Evolutionary conservation across 2,329 filamentous ascomycete genomes (phyloP), one percentile per base, ranked within the genome.

Genomic region (Aspergillus sclerotialis): DNA sequence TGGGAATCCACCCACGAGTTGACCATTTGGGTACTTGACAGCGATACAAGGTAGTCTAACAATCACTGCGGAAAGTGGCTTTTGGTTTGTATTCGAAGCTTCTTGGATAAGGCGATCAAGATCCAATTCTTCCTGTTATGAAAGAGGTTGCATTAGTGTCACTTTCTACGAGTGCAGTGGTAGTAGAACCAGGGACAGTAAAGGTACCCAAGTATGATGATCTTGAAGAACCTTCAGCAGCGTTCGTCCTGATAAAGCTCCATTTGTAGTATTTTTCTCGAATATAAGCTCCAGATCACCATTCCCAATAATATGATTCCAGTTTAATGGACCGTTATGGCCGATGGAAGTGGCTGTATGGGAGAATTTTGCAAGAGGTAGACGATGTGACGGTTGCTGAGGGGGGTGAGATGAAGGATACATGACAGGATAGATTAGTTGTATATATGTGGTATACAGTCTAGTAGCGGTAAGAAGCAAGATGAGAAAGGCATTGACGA

Each of bases 21-120:
- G 52, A 42, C 36, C 47, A 44, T 36, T 36, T 38, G 44, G 25
- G 44, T 66, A 69, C 40, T 66, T 67, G 27, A 69, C 55, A 16
- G 66, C 66, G 24, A 69, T 52, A 39, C 61, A 65, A n/a, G 66
- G 66, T 7, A 52, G 48, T 43, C 65, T 66, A 19, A 68, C 61
- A 19, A 69, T 55, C 11, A 69, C 55, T 8, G 61, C 56, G 32
- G 66, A 61, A 5, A 42, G 31, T 13, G 60, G 46, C 28, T 53
- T 63, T 6, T 39, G 38, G 4, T 33, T 14, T 12, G 52, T 44
- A 17, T 33, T 39, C 3, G 41, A 28, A 18, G 49, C 44, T 32
- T 56, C 53, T 14, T 44, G 46, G 13, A 50, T 45, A 12, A 65
- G 47, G 8, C 52, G 43, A 9, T 55, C 49, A 9, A 69, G 43